A percentile compares a stretch with the other conserved stretches of the same genome.
These are phyloP conservation scores for Taiozyma sp. DNA, from an alignment of 1,139 yeast genomes.

Conservation along the genomic window DNA sequence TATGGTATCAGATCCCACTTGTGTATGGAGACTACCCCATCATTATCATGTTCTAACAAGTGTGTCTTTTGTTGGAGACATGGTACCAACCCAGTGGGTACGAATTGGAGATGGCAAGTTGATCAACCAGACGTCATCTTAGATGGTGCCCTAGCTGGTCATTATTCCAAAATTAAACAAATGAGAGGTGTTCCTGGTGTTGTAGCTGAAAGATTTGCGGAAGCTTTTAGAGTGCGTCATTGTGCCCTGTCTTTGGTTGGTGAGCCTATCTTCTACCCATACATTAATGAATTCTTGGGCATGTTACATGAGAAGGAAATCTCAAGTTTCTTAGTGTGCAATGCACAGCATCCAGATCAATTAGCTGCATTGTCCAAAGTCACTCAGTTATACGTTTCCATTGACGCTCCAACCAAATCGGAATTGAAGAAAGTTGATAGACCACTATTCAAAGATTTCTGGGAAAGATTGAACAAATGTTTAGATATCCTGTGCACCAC, in stretches of 20 bases:
- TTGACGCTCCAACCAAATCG: conserved; percentile 84
- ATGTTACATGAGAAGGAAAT: conserved; percentile 77
- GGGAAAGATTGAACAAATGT: conserved; percentile 85
- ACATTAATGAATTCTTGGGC: conserved; percentile 77
- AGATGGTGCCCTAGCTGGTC: conserved; percentile 85
- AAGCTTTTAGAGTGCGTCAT: conserved; percentile 84
- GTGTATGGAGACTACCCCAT: conserved; percentile 96
- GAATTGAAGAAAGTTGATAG: conserved; percentile 82
- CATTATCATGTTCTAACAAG: conserved; percentile 88
- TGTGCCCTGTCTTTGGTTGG: conserved; percentile 93
- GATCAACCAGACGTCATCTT: conserved; percentile 83
- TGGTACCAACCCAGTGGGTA: conserved; percentile 95
- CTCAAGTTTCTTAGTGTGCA: conserved; percentile 86
- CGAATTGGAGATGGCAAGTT: conserved; percentile 95
- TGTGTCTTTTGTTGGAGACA: conserved; percentile 98
- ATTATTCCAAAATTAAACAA: conserved; percentile 86
- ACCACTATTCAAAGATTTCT: conserved; percentile 84
- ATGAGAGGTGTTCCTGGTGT: conserved; percentile 96
- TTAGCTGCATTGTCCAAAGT: conserved; percentile 66
- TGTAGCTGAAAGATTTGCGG: conserved; percentile 82
- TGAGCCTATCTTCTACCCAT: conserved; percentile 91
- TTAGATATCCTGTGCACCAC: conserved; percentile 70
- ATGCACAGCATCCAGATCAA: conserved; percentile 93
- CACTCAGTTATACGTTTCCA: conserved; percentile 87
- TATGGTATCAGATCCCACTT: conserved; percentile 87